Evolutionary conservation across 768 basidiomycete species (phyloP), one percentile per base, ranked within the genome.

Genomic region (Amanita jacksonii): DNA sequence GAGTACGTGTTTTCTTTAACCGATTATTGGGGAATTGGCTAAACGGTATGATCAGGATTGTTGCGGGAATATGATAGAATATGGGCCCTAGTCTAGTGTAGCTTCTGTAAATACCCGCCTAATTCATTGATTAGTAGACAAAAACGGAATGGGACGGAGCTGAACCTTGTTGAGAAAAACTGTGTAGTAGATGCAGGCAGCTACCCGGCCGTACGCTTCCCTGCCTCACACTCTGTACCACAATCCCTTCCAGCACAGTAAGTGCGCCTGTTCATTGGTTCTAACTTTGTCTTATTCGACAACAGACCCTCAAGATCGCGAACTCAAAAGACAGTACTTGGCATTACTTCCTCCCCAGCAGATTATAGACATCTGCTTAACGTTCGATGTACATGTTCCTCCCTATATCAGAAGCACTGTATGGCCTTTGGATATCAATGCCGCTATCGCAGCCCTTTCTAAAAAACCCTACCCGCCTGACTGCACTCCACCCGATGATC

Each of bases 351-450:
- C 78, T 18, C 75, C 72, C 16, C 70, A 74, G 35, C 82, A 87
- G 62, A 72, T 88, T 55, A 84, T 88, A 56, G 85, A 86, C 52
- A 77, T 88, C 54, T 87, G 82, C 57, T 68, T 88, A 48, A 69
- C 72, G 28, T 79, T 84, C 53, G 81, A 87, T 53, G 57, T 76
- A 7, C 73, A 86, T 65, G 77, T 79, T 10, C 77, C 83, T 9
- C 63, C 71, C 30, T 79, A 80, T 49, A 57, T 82, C 41, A 79
- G 75, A 59, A 68, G 67, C 45, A 64, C 76, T n/a, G 62, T 87
- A 60, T 87, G 85, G 85, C 85, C 85, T 8, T 60, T 65, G 25
- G 80, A 87, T 56, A 67, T 88, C 43, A 72, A 73, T 45, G 73
- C 71, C 40, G 79, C 77, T 36, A 82, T 85, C 49, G 69, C 71